Evolutionary conservation across 805 yeast species (phyloP).

Genomic region (Gaillardinia entomophila): DNA sequence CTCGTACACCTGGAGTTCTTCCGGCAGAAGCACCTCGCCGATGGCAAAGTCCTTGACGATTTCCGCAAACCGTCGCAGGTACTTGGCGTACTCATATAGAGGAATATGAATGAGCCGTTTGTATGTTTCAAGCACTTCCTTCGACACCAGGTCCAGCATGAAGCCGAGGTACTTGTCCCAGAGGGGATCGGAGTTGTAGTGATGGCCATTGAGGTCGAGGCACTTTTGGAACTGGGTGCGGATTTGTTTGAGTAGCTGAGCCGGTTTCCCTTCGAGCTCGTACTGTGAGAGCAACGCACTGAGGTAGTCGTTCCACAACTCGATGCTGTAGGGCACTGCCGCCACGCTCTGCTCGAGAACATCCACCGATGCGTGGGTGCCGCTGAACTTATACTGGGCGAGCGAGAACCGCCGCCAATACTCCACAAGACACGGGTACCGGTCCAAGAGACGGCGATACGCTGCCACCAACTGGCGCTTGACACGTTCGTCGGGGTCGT

Average conservation of each 20-base stretch:
- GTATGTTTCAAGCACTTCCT: conserved; percentile 36
- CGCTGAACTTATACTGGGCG: conserved; percentile 51
- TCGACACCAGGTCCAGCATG: conserved; percentile 21
- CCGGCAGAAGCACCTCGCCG: conserved; percentile 16
- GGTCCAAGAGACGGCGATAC: conserved; percentile 33
- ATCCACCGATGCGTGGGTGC: conserved; percentile 44
- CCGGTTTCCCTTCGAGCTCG: conserved; percentile 11
- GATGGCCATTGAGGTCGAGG: conserved; percentile 49
- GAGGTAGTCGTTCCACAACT: conserved; percentile 64
- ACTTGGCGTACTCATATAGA: conserved; percentile 79
- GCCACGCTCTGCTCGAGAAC: conserved; percentile 41
- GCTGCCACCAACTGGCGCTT: conserved; percentile 2
- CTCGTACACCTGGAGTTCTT: conserved; percentile 12
- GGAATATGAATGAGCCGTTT: conserved; percentile 53
- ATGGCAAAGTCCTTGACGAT: conserved; percentile 28
- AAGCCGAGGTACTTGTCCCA: conserved; percentile 79
- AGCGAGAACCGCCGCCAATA: conserved; percentile 63
- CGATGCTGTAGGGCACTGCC: conserved; percentile 53
- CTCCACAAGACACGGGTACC: conserved; percentile 54
- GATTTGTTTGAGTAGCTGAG: conserved; percentile 18
- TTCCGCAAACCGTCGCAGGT: conserved; percentile 47
- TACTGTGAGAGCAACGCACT: conserved; percentile 39
- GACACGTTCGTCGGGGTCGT: conserved; percentile 1
- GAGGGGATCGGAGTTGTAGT: conserved; percentile 70
- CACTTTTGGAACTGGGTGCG: conserved; percentile 46